Conservation (phyloP, 345 rosid genomes). For the Odontarrhena argentea region DNA sequence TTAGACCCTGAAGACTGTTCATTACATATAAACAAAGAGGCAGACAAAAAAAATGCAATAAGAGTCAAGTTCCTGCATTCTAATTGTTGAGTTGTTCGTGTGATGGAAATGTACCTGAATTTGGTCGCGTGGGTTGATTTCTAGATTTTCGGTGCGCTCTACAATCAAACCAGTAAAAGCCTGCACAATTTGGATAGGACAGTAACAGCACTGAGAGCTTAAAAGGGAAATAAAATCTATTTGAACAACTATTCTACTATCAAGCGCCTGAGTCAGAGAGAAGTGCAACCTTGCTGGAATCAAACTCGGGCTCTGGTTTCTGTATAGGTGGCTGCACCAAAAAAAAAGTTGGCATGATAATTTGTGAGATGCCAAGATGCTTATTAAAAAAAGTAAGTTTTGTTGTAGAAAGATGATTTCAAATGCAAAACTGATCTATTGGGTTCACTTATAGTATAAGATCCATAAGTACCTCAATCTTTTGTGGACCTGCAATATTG, state of each 20-base stretch:
- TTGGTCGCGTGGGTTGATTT: constrained; percentile 34
- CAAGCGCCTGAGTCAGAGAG: not conserved
- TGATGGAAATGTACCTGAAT: constrained; percentile 50
- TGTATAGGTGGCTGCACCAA: constrained; percentile 47
- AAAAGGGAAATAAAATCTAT: not conserved
- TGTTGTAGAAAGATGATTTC: constrained; percentile 12
- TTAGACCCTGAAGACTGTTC: constrained; percentile 53
- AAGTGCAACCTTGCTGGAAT: constrained; percentile 52
- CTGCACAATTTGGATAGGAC: constrained; percentile 41
- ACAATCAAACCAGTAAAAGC: constrained; percentile 78
- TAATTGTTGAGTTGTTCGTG: not conserved
- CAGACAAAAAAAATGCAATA: not conserved
- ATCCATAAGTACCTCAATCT: constrained; percentile 31
- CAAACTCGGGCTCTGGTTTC: constrained; percentile 46
- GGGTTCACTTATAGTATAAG: constrained; percentile 16
- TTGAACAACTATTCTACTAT: not conserved
- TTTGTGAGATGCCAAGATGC: constrained; percentile 17
- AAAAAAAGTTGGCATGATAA: constrained; percentile 11
- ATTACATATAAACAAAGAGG: constrained; percentile 27
- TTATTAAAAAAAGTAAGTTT: constrained; percentile 10
- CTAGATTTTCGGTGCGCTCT: constrained; percentile 53
- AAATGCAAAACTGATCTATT: constrained; percentile 10
- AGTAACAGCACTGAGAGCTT: constrained; percentile 4
- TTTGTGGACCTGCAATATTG: constrained; percentile 30
- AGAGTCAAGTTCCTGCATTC: constrained; percentile 19